Evolutionary conservation across 2,329 filamentous ascomycete genomes (phyloP).

Genomic region (Fusarium sterilihyphosum): DNA sequence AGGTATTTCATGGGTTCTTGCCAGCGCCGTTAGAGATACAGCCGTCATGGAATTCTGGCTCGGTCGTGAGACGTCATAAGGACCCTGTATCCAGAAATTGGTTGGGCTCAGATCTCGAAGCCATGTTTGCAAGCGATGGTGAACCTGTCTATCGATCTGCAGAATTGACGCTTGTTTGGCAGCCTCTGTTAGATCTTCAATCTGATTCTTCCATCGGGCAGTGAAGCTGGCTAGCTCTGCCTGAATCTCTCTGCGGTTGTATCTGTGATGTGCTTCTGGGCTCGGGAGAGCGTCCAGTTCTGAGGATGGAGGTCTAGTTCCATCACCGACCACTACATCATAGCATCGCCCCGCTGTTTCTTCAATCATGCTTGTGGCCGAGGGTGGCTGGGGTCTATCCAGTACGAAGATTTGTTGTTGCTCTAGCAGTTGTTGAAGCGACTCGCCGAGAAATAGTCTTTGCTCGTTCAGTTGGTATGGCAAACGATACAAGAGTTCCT

Average conservation of each 20-base stretch:
- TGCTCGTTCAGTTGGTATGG: background rate
- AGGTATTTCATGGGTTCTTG: background rate
- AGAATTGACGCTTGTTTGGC: background rate
- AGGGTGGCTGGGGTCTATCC: accelerated
- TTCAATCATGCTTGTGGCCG: background rate
- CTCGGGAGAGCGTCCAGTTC: background rate
- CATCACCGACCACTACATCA: background rate
- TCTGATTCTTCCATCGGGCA: background rate
- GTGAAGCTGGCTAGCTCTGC: background rate
- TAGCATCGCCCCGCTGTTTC: accelerated
- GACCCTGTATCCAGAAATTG: background rate
- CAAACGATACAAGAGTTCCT: background rate
- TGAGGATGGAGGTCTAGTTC: accelerated
- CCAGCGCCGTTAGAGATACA: background rate
- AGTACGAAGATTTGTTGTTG: background rate
- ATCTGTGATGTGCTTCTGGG: background rate
- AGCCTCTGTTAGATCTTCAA: background rate
- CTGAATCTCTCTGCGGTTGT: background rate
- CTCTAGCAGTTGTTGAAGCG: background rate
- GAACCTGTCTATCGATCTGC: background rate
- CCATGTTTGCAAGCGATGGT: background rate
- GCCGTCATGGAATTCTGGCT: background rate
- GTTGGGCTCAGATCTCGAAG: background rate
- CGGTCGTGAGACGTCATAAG: background rate
- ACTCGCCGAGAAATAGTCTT: background rate